Base-by-base conservation (phyloP, 768 basidiomycete species). In the Lactarius quietus region DNA sequence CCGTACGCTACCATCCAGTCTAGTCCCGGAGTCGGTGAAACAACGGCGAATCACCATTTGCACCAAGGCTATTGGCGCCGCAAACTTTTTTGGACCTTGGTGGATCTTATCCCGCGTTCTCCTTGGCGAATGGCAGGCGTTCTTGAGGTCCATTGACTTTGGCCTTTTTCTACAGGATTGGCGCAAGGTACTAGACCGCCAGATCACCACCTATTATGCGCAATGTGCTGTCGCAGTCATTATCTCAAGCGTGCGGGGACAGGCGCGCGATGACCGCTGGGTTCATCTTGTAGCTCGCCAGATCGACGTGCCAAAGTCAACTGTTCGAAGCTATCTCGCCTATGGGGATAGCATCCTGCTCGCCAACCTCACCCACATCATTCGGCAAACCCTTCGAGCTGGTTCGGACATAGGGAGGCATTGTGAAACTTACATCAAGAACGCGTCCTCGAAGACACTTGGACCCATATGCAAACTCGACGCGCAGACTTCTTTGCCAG, bases 1-100 rank as follows among this genome's bases (percentile, higher is more conserved):
- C 23, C 59, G 65, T n/a, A 66, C 65, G 31, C 38, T 66, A 9
- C n/a, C 56, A 12, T 62, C 65, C n/a, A 53, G 57, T 31, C 39
- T 62, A n/a, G 56, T 62, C 8, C 1, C 36, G 7, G 57, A 62
- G 23, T 12, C 12, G 2, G 59, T 61, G 29, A 66, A 62, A 33
- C 48, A 41, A 26, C 57, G 57, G 6, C 65, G 65, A 12, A 54
- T 62, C 17, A 62, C 53, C 17, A 62, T 66, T 52, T 66, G 61
- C 17, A 45, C 51, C 8, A 62, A 58, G n/a, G 61, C 26, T 20
- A 18, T 66, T 5, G 15, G 43, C 9, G 38, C 56, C 7, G 57
- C 61, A 5, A 17, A 48, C 41, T 33, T 62, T 41, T 35, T 66
- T 54, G 60, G 60, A 20, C 39, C 65, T 20, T 66, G 56, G 56